Conservation (phyloP, 257 asterid species). For the Misopates orontium region DNA sequence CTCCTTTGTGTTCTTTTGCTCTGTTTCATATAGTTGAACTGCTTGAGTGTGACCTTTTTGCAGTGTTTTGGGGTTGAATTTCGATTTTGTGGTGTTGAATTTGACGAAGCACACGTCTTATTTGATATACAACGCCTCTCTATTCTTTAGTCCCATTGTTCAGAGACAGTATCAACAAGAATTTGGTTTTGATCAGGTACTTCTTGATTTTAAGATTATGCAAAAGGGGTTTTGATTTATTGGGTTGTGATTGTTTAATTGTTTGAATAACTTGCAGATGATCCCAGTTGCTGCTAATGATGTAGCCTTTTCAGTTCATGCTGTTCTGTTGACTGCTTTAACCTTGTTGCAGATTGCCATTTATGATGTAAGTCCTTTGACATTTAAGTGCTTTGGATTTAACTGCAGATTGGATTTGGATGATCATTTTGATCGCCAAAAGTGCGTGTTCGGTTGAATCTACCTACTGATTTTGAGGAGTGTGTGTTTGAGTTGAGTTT, state of each 20-base stretch:
- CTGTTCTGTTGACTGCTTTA: constrained; percentile 72
- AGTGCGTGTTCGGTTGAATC: too few species aligned
- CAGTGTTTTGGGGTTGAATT: constrained; percentile 95
- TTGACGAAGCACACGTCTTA: constrained; percentile 88
- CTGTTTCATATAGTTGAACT: neutral
- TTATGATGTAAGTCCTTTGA: constrained; percentile 53
- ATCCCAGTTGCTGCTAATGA: constrained; percentile 97
- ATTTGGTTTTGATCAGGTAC: constrained; percentile 69
- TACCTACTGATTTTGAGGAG: too few species aligned
- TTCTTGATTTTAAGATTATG: neutral
- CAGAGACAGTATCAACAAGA: constrained; percentile 71
- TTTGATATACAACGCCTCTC: constrained; percentile 82
- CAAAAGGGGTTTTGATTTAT: neutral
- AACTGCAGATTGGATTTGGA: too few species aligned
- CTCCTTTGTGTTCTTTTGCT: neutral
- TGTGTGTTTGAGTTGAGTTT: too few species aligned
- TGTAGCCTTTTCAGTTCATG: constrained; percentile 93
- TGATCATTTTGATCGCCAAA: too few species aligned
- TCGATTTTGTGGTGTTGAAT: constrained; percentile 79
- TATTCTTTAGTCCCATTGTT: constrained; percentile 78
- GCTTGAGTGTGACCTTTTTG: constrained; percentile 4
- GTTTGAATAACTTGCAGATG: constrained; percentile 50
- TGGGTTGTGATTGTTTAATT: too few species aligned
- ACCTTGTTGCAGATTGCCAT: constrained; percentile 75
- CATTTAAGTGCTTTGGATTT: too few species aligned